Base-by-base conservation (phyloP, 2,329 filamentous ascomycete genomes). In the Pyricularia sp. region DNA sequence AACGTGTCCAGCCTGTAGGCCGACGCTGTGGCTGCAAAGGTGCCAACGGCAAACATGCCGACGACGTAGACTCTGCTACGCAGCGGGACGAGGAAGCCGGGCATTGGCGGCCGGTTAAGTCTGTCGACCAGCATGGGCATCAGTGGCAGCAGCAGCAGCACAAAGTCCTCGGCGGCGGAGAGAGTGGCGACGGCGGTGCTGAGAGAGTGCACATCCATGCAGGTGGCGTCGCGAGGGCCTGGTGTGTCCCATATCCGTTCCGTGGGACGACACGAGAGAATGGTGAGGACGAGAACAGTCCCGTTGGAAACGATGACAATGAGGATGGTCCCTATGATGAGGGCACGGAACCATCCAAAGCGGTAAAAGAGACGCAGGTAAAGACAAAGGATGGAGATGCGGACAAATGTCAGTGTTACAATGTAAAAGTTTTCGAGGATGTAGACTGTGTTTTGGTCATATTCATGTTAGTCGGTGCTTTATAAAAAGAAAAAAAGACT, bases 1-100 rank as follows among this genome's bases (percentile, higher is more conserved):
- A 77, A 72, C 6, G 73, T 74, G 26, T 72, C 71, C 36, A 77
- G 71, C 31, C 76, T 74, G 25, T 74, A 70, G 50, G 74, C 72
- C 10, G 20, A 70, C 11, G 71, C 70, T 20, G 71, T 17, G 4
- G 69, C 58, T 7, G 69, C 71, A 4, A 71, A 31, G 10, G 69
- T 65, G 20, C 71, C 71, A 12, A 72, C 66, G 5, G 65, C 71
- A 42, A 71, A 71, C 68, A 72, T 70, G 26, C 67, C 9, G 1
- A 33, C 59, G 63, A 72, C 70, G 67, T 72, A 69, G 4, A 23
- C 26, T 28, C 50, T 67, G 14, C 50, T 67, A 10, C 65, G 36
- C 11, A n/a, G 65, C 6, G 25, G 25, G 33, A 31, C 30, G 5
- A n/a, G n/a, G 23, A n/a, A n/a, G n/a, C n/a, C 58, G 23, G 58